Conservation (phyloP, 352 stramenopile genomes). For the Globisporangium splendens region DNA sequence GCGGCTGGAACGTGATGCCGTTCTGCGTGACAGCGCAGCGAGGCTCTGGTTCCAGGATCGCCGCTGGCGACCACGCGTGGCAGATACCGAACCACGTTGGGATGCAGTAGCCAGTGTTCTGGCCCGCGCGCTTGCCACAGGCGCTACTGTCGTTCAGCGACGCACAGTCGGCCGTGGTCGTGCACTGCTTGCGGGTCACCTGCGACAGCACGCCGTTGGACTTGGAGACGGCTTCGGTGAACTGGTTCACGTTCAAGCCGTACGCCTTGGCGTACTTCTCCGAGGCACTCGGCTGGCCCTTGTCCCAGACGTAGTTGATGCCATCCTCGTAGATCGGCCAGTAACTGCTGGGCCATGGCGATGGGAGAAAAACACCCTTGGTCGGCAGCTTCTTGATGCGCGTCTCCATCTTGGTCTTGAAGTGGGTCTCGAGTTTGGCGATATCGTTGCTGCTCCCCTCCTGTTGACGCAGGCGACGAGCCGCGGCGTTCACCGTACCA, state of each 20-base stretch:
- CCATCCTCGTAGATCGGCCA: slow-evolving; percentile 11
- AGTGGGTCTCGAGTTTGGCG: slow-evolving; percentile 9
- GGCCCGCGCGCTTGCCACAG: slow-evolving; percentile 7
- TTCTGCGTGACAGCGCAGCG: slow-evolving; percentile 8
- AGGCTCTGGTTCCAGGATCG: slow-evolving; percentile 12
- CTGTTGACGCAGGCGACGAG: neutral
- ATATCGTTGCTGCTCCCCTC: slow-evolving; percentile 9
- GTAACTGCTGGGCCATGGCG: slow-evolving; percentile 7
- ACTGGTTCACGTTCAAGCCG: neutral
- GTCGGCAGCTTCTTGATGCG: slow-evolving; percentile 9
- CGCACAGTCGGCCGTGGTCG: slow-evolving; percentile 21
- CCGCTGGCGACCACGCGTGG: slow-evolving; percentile 11
- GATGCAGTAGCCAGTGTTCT: slow-evolving; percentile 7
- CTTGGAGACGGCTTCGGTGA: slow-evolving; percentile 22
- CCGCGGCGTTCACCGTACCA: slow-evolving; percentile 1
- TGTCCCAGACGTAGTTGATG: slow-evolving; percentile 10
- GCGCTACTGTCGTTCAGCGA: slow-evolving; percentile 21
- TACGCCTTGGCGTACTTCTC: slow-evolving; percentile 4
- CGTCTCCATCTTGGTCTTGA: slow-evolving; percentile 23
- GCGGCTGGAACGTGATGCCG: slow-evolving; percentile 5
- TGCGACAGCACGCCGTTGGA: neutral
- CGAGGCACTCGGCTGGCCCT: neutral
- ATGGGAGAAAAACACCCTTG: slow-evolving; percentile 1
- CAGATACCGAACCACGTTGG: slow-evolving; percentile 14
- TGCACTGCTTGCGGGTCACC: slow-evolving; percentile 25